Percentiles rank a stretch among this genome's conserved stretches.
Conservation (phyloP, 306 rosid species). For the Vigna nakashimae region DNA sequence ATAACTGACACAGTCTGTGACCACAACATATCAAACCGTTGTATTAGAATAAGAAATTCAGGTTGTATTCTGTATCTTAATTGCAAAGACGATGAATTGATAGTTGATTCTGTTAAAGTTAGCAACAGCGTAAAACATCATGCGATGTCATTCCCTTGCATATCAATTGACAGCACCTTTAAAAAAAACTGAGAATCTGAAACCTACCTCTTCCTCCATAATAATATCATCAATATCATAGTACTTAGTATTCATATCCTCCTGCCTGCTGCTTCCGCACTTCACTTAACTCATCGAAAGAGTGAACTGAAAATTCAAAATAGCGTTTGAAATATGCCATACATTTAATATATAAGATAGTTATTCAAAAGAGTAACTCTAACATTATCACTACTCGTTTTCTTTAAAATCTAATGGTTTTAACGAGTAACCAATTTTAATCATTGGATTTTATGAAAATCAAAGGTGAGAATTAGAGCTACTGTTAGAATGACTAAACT, state of each 20-base stretch:
- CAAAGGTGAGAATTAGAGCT: too few relatives aligned
- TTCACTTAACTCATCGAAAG: slow-evolving; percentile 46
- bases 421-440: too few relatives aligned
- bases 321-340: slow-evolving; percentile 23
- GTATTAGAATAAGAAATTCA: slow-evolving; percentile 32
- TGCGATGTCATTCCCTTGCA: slow-evolving; percentile 5
- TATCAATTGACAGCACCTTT: slow-evolving; percentile 8
- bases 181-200: neutral
- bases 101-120: slow-evolving; percentile 29
- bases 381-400: too few relatives aligned
- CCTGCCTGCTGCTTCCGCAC: slow-evolving; percentile 34
- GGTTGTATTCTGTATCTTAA: slow-evolving; percentile 26
- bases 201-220: slow-evolving; percentile 79
- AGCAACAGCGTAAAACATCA: slow-evolving; percentile 23
- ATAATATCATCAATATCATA: slow-evolving; percentile 85
- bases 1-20: slow-evolving; percentile 69
- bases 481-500: too few relatives aligned
- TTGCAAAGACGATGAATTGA: slow-evolving; percentile 1
- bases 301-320: slow-evolving; percentile 25
- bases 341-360: neutral
- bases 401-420: too few relatives aligned
- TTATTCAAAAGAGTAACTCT: too few relatives aligned
- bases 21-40: slow-evolving; percentile 32
- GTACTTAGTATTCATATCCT: slow-evolving; percentile 68
- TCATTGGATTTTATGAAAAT: too few relatives aligned